phyloP scores from a whole-genome alignment of 2,329 filamentous ascomycete genomes.

The Polychaeton citri region DNA sequence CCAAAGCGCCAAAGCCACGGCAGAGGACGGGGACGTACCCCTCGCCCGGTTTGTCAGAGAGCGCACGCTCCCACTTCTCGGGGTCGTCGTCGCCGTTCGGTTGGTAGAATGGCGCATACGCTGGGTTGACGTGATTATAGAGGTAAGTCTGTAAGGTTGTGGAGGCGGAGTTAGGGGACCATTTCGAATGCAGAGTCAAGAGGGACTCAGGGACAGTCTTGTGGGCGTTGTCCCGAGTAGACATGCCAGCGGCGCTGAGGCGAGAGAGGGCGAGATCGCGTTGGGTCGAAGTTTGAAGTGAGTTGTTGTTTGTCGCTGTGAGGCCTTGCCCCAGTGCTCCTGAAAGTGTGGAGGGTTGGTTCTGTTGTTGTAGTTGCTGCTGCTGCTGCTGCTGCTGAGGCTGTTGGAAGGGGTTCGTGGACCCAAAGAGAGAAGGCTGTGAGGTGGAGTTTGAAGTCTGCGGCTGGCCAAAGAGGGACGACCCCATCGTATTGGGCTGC shows the following conservation, averaged over 20 bases:
- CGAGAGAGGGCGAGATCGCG: constrained; percentile 12
- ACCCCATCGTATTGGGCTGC: constrained; percentile 11
- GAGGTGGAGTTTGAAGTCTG: constrained; percentile 12
- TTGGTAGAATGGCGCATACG: constrained; percentile 62
- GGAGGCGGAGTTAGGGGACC: constrained; percentile 54
- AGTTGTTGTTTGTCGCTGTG: constrained; percentile 11
- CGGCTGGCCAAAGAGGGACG: constrained; percentile 8
- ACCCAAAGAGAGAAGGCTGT: background rate
- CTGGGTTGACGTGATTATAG: constrained; percentile 71
- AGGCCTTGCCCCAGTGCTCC: constrained; percentile 14
- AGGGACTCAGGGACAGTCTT: constrained; percentile 67
- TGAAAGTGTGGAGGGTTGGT: constrained; percentile 2
- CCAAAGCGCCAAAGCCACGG: constrained; percentile 58
- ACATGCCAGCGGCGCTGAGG: constrained; percentile 7
- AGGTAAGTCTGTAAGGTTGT: constrained; percentile 74
- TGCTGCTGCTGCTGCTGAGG: constrained; percentile 26
- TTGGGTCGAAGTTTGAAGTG: constrained; percentile 11
- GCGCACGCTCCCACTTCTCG: constrained; percentile 70
- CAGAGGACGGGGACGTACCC: constrained; percentile 67
- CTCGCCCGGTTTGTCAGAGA: constrained; percentile 59
- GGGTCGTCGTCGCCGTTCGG: constrained; percentile 58
- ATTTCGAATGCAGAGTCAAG: constrained; percentile 55
- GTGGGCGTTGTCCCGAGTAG: constrained; percentile 37
- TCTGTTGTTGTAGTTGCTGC: constrained; percentile 16
- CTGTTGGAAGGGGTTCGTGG: constrained; percentile 6